phyloP scores from a whole-genome alignment of 2,329 filamentous ascomycete genomes.

The Fonsecaea monophora region DNA sequence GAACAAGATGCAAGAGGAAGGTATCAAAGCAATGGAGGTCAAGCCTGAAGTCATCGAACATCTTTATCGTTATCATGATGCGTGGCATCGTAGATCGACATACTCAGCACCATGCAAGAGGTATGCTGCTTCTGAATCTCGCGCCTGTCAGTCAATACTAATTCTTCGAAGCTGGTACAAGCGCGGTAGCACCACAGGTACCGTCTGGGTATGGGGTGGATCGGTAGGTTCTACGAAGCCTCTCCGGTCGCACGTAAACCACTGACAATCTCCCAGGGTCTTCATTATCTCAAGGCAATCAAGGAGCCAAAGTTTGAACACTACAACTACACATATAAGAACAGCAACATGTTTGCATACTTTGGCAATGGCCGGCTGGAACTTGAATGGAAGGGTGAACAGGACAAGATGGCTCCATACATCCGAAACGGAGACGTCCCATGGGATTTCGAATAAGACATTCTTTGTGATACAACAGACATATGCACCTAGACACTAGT shows the following conservation, averaged over 20 bases:
- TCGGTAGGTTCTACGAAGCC: conserved; percentile 18
- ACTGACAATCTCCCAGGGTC: not conserved
- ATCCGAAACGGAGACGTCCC: conserved; percentile 20
- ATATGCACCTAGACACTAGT: no score
- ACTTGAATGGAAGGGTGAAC: conserved; percentile 13
- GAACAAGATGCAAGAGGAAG: conserved; percentile 47
- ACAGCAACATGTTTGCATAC: conserved; percentile 19
- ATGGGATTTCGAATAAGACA: conserved; percentile 16
- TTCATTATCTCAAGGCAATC: conserved; percentile 28
- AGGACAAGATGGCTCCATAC: conserved; percentile 14
- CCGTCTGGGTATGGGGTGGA: conserved; percentile 22
- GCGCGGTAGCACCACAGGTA: conserved; percentile 17
- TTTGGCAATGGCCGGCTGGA: conserved; percentile 25
- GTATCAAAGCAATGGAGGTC: conserved; percentile 44
- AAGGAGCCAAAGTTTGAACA: conserved; percentile 18
- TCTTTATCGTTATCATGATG: conserved; percentile 43
- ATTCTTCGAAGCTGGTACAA: conserved; percentile 48
- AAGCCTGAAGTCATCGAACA: conserved; percentile 31
- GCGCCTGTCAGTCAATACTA: no score
- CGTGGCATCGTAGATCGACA: conserved; percentile 47
- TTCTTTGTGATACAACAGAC: no score
- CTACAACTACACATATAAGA: conserved; percentile 20
- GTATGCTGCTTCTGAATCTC: conserved; percentile 40
- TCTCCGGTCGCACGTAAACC: not conserved
- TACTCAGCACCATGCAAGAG: conserved; percentile 46